phyloP scores from a whole-genome alignment of 2,329 filamentous ascomycete species.

The Ophiostoma novo-ulmi region DNA sequence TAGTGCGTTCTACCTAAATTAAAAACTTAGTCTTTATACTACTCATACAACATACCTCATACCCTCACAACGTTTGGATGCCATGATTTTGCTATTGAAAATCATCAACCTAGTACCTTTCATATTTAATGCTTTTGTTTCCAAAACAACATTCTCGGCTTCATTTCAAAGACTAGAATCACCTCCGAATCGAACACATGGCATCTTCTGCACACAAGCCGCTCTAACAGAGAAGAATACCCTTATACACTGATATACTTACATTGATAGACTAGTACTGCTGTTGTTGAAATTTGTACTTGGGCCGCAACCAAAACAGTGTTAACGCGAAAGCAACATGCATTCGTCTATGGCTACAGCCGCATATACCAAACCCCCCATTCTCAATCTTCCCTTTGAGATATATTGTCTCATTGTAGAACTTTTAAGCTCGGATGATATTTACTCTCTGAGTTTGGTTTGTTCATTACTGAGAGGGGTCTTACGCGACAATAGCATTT shows the following conservation, averaged over 20 bases:
- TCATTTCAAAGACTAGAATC: neutral
- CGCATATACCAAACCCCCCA: too few species aligned
- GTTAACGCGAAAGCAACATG: neutral
- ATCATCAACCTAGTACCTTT: neutral
- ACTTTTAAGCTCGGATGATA: neutral
- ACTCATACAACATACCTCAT: neutral
- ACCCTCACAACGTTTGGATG: neutral
- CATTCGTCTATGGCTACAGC: neutral
- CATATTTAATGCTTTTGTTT: neutral
- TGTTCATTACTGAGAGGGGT: neutral
- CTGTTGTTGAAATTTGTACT: too few species aligned
- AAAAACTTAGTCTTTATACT: too few species aligned
- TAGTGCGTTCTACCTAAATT: too few species aligned
- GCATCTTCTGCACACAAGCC: too few species aligned
- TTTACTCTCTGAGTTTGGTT: neutral
- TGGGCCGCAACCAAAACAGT: too few species aligned
- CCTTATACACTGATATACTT: neutral
- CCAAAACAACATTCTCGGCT: neutral
- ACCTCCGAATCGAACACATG: neutral
- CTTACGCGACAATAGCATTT: conserved; percentile 24
- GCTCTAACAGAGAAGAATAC: neutral
- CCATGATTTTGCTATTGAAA: neutral
- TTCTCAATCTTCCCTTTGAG: neutral
- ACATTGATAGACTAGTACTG: too few species aligned
- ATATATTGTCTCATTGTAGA: neutral